A percentile compares a stretch with the other conserved stretches of the same genome.
Conservation (phyloP, 2,329 filamentous ascomycete species). For the Aplosporella prunicola region DNA sequence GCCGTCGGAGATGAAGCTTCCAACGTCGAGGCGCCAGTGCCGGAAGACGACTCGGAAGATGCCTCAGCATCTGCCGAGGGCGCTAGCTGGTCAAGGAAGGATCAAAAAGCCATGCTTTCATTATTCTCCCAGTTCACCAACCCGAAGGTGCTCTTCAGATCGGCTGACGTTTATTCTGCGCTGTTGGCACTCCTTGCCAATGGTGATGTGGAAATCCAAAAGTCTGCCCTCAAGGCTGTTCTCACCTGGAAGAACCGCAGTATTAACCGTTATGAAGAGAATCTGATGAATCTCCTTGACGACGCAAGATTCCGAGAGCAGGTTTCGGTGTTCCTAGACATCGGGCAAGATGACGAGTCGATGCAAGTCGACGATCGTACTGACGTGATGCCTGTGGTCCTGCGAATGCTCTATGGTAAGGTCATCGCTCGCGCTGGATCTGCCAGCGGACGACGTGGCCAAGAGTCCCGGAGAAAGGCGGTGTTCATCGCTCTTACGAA, state of each 20-base stretch:
- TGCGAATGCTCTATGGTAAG: slow-evolving; percentile 81
- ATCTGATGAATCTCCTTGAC: slow-evolving; percentile 76
- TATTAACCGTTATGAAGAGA: slow-evolving; percentile 71
- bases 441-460: slow-evolving; percentile 66
- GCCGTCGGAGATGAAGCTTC: slow-evolving; percentile 29
- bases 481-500: slow-evolving; percentile 71
- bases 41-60: slow-evolving; percentile 15
- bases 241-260: slow-evolving; percentile 79
- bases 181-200: slow-evolving; percentile 71
- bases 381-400: slow-evolving; percentile 72
- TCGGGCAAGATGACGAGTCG: slow-evolving; percentile 52
- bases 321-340: slow-evolving; percentile 76
- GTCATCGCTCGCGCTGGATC: slow-evolving; percentile 74
- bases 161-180: slow-evolving; percentile 64
- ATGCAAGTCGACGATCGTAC: slow-evolving; percentile 65
- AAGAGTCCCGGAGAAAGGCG: slow-evolving; percentile 66
- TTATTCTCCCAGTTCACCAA: slow-evolving; percentile 82
- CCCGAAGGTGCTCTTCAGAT: slow-evolving; percentile 71
- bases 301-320: slow-evolving; percentile 90
- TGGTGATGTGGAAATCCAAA: slow-evolving; percentile 85
- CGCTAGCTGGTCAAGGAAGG: slow-evolving; percentile 57
- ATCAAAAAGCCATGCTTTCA: slow-evolving; percentile 73
- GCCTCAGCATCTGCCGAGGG: slow-evolving; percentile 7
- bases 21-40: slow-evolving; percentile 9
- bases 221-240: slow-evolving; percentile 71